A percentile compares a stretch with the other conserved stretches of the same genome.
Evolutionary conservation across 345 rosid genomes (phyloP).

Genomic region (Citropsis articulata): DNA sequence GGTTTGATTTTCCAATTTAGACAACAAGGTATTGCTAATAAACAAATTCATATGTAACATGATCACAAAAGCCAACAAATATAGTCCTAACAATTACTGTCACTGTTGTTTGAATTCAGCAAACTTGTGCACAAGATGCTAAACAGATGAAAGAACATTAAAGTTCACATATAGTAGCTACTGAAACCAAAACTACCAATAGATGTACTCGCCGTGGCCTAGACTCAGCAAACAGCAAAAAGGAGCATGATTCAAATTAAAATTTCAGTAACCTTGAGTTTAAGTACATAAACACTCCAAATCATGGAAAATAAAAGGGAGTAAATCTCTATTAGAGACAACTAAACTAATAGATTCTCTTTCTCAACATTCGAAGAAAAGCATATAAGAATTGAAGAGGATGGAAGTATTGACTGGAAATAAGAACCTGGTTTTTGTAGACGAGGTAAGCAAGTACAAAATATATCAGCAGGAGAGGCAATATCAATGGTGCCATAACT

Average conservation of each 20-base stretch:
- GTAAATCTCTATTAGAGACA: not conserved
- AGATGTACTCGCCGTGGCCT: not conserved
- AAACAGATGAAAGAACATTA: not conserved
- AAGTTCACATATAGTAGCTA: not conserved
- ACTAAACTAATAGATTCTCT: not conserved
- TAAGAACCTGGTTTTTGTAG: slow-evolving; percentile 73
- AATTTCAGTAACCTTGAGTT: not conserved
- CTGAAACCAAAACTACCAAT: not conserved
- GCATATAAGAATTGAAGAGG: not conserved
- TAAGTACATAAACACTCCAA: not conserved
- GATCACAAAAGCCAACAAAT: not conserved
- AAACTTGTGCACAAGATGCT: not conserved
- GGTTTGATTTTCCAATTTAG: too few species aligned
- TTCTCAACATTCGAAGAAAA: not conserved
- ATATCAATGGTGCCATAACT: slow-evolving; percentile 74
- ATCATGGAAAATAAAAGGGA: not conserved
- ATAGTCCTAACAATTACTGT: not conserved
- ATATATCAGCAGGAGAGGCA: slow-evolving; percentile 74
- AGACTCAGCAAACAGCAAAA: not conserved
- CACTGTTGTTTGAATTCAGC: not conserved
- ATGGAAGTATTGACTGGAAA: slow-evolving; percentile 2
- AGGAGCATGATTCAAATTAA: not conserved
- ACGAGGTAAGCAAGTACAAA: slow-evolving; percentile 66
- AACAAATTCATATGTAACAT: not conserved
- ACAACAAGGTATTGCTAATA: too few species aligned